Base-by-base conservation (phyloP, 257 asterid genomes). In the Salvia splendens region DNA sequence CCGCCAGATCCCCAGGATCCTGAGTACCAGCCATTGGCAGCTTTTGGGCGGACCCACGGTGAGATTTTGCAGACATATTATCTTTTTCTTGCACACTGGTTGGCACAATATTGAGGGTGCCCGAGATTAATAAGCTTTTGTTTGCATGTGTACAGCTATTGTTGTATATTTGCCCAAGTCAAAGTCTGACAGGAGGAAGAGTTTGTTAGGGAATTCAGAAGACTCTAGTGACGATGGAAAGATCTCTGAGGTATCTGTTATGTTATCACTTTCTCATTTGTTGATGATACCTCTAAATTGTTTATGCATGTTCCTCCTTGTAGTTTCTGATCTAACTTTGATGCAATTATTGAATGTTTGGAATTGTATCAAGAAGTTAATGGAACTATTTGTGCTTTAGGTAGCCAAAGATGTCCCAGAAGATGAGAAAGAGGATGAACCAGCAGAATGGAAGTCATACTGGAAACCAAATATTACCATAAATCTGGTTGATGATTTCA, bases 391-490 rank as follows among this genome's bases (percentile, higher is more conserved):
- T 54, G 75, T 79, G 72, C 62, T 81, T 75, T 74, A 93, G 99
- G 95, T 69, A 41, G 71, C 53, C 63, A 82, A 84, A 75, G 89
- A 78, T 56, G 79, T 65, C 58, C 77, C 75, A 57, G 82, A 61
- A 74, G 96, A 88, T 62, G 76, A 70, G 41, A 85, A 85, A 79
- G 96, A 70, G 69, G 90, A 78, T 6, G 88, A 75, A 36, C 89
- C 91, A 4, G 79, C 74, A 68, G 96, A 82, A 71, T 93, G 99
- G 99, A 79, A 67, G 50, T 83, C 99, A 74, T 91, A 86, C 73
- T 93, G 96, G 97, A 93, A 85, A 73, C 94, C 99, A 43, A 93
- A 93, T 80, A 68, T 93, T 61, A 90, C 99, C 59, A 84, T 93
- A 79, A 93, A 88, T 79, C 87, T 93, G 80, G 95, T 87, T 12